Evolutionary conservation across 139 green algal genomes (phyloP).

Genomic region (Coccomyxa sp.): DNA sequence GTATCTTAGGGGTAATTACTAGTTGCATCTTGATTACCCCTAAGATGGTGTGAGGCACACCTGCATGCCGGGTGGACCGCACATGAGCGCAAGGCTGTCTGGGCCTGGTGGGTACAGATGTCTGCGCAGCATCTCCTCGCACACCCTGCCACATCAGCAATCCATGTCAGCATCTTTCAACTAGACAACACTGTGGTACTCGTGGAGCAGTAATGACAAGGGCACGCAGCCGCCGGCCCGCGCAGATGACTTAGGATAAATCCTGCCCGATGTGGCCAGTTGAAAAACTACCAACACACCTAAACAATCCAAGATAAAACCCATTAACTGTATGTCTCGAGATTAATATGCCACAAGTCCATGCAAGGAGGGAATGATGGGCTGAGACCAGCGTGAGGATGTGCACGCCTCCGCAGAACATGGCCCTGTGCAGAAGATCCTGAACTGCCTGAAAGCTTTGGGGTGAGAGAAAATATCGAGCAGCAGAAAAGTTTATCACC

Average conservation of each 20-base stretch:
- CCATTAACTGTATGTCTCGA: too few species aligned
- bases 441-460: neutral
- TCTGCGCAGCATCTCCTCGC: slow-evolving; percentile 70
- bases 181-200: slow-evolving; percentile 45
- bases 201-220: slow-evolving; percentile 12
- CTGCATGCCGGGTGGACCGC: slow-evolving; percentile 85
- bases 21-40: too few species aligned
- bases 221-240: too few species aligned
- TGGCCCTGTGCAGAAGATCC: slow-evolving; percentile 53
- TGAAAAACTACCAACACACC: too few species aligned
- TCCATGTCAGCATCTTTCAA: slow-evolving; percentile 27
- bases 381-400: too few species aligned
- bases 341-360: too few species aligned
- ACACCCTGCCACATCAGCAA: slow-evolving; percentile 76
- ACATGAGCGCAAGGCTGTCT: slow-evolving; percentile 76
- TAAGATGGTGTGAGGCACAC: too few species aligned
- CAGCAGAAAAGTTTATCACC: neutral
- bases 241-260: slow-evolving; percentile 1
- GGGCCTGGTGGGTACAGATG: slow-evolving; percentile 48
- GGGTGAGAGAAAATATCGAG: neutral
- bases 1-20: too few species aligned
- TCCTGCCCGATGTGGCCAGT: too few species aligned
- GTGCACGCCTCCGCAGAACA: neutral
- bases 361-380: too few species aligned
- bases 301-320: too few species aligned